phyloP scores from a whole-genome alignment of 2,329 filamentous ascomycete species.

The Ophiocordyceps camponoti-floridani region DNA sequence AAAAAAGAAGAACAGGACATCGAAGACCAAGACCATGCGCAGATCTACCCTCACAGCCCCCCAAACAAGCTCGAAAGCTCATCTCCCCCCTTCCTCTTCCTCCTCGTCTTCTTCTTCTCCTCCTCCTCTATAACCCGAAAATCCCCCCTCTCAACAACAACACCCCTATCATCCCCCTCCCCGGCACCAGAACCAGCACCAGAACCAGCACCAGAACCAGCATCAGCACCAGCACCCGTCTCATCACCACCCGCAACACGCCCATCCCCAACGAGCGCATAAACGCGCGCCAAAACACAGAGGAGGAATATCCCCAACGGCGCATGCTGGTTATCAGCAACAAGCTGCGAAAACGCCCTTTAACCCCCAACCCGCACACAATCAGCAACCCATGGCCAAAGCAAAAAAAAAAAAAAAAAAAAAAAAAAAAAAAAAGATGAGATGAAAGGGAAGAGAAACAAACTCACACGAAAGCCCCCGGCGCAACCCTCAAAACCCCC shows the following conservation, averaged over 20 bases:
- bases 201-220: no score
- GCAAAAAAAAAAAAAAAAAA: not conserved
- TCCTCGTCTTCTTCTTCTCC: conserved; percentile 22
- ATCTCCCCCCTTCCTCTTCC: conserved; percentile 41
- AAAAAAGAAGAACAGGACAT: no score
- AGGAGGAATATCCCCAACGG: conserved; percentile 53
- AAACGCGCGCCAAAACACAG: conserved; percentile 41
- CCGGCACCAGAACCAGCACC: no score
- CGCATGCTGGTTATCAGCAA: conserved; percentile 57
- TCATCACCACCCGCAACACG: no score
- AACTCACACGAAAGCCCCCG: conserved; percentile 18
- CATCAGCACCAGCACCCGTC: no score
- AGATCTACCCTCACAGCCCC: conserved; percentile 18
- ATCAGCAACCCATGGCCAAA: not conserved
- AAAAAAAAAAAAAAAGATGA: not conserved
- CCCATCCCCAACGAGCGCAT: conserved; percentile 19
- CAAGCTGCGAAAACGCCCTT: conserved; percentile 49
- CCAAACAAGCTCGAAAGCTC: conserved; percentile 60
- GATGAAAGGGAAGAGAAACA: not conserved
- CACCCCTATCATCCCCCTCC: no score
- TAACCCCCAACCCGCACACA: no score
- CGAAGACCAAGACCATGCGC: not conserved
- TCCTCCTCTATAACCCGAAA: conserved; percentile 6
- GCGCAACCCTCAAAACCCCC: conserved; percentile 10
- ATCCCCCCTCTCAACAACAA: conserved; percentile 1